These are phyloP conservation scores for Akanthomyces dipterigenus DNA, from an alignment of 2,329 filamentous ascomycete species.

Conservation along the genomic window DNA sequence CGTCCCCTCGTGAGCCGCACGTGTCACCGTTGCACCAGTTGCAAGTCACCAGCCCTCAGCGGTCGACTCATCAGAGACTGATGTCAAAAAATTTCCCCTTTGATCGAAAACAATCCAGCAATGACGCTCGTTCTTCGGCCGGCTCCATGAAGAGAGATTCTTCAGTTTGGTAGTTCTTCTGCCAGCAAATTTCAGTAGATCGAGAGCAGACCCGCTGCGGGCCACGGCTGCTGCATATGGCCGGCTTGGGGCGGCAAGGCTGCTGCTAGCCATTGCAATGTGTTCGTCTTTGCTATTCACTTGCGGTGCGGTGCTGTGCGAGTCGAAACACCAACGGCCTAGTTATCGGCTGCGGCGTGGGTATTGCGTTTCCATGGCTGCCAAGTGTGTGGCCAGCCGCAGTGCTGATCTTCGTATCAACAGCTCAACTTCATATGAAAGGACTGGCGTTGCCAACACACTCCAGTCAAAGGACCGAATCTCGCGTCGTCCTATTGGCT, in stretches of 20 bases:
- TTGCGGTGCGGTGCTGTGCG: no score
- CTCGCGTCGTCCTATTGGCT: neutral
- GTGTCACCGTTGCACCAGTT: neutral
- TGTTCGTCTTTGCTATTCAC: neutral
- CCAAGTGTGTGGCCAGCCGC: neutral
- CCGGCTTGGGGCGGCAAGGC: neutral
- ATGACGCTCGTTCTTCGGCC: neutral
- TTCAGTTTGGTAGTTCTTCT: neutral
- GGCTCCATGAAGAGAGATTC: neutral
- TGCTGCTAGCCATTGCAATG: neutral
- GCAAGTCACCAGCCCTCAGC: neutral
- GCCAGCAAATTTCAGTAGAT: neutral
- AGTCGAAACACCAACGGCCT: neutral
- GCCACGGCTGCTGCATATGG: neutral
- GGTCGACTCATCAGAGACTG: neutral
- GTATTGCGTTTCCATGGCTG: no score
- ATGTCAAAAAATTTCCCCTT: neutral
- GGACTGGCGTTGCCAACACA: neutral
- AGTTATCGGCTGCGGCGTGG: no score
- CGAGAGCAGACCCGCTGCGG: slow-evolving; percentile 1
- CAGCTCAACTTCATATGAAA: neutral
- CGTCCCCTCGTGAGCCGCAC: neutral
- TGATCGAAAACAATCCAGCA: neutral
- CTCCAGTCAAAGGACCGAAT: slow-evolving; percentile 3
- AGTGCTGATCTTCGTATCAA: neutral